These are phyloP conservation scores for Backusella mclennaniae DNA, from an alignment of 192 early-diverging fungal genomes.

Conservation along the genomic window DNA sequence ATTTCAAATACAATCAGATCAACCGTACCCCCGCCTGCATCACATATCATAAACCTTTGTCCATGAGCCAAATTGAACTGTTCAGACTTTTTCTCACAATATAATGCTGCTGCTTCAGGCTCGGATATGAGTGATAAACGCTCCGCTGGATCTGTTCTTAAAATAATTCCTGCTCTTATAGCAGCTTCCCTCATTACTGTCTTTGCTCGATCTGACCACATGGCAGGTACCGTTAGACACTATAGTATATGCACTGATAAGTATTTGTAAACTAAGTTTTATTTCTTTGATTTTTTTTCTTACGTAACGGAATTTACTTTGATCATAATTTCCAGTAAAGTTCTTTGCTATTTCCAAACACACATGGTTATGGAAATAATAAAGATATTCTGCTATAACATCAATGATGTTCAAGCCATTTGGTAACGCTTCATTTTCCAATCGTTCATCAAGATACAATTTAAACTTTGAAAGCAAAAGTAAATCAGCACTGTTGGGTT, in stretches of 20 bases:
- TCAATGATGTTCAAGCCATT: constrained; percentile 44
- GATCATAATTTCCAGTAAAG: constrained; percentile 41
- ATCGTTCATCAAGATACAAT: constrained; percentile 43
- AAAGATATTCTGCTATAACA: constrained; percentile 52
- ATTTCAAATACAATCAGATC: constrained; percentile 47
- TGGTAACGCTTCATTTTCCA: constrained; percentile 40
- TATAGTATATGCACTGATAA: constrained; percentile 6
- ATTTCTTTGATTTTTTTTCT: not conserved
- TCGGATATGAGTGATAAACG: constrained; percentile 37
- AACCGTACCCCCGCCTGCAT: constrained; percentile 56
- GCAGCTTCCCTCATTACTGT: constrained; percentile 47
- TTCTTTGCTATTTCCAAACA: constrained; percentile 33
- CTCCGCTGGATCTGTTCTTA: constrained; percentile 38
- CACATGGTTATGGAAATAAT: constrained; percentile 41
- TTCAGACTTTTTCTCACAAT: constrained; percentile 46
- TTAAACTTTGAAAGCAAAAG: constrained; percentile 50
- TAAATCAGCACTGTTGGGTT: constrained; percentile 38
- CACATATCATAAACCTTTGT: constrained; percentile 49
- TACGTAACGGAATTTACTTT: constrained; percentile 39
- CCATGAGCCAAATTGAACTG: constrained; percentile 43
- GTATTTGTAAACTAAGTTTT: not conserved
- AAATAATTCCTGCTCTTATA: constrained; percentile 42
- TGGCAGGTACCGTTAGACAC: constrained; percentile 50
- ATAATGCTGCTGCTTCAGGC: constrained; percentile 48
- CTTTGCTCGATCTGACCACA: constrained; percentile 51